These are phyloP conservation scores for Wallacemonas sp. DNA, from an alignment of 208 protist genomes.

Conservation along the genomic window DNA sequence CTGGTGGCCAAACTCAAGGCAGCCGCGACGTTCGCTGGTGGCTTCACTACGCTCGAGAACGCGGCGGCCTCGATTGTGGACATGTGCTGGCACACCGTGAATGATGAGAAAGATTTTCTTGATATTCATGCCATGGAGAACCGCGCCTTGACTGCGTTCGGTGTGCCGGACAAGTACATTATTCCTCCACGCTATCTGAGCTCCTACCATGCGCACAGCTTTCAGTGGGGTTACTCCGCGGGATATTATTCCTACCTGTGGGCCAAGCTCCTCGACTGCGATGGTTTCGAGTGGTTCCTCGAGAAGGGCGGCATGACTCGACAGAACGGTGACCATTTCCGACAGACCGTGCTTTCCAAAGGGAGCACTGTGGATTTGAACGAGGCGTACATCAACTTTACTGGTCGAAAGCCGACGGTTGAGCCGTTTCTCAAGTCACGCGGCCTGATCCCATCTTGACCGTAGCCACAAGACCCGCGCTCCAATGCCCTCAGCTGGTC, in stretches of 20 bases:
- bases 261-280: constrained; percentile 69
- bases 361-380: constrained; percentile 53
- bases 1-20: constrained; percentile 54
- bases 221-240: constrained; percentile 65
- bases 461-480: neutral
- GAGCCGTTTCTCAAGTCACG: neutral
- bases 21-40: constrained; percentile 32
- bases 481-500: too few relatives aligned
- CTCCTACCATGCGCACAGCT: constrained; percentile 60
- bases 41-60: constrained; percentile 57
- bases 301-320: constrained; percentile 58
- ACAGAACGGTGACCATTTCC: constrained; percentile 59
- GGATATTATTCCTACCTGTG: constrained; percentile 80
- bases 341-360: constrained; percentile 61
- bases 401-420: constrained; percentile 29
- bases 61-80: constrained; percentile 50
- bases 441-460: neutral
- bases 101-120: constrained; percentile 26
- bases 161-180: constrained; percentile 17
- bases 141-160: constrained; percentile 22
- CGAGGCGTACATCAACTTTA: constrained; percentile 46
- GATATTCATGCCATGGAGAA: constrained; percentile 32
- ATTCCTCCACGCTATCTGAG: constrained; percentile 49
- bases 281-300: constrained; percentile 72
- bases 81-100: constrained; percentile 56